phyloP scores from a whole-genome alignment of 108 stramenopile genomes.

The Aurantiochytrium sp. region DNA sequence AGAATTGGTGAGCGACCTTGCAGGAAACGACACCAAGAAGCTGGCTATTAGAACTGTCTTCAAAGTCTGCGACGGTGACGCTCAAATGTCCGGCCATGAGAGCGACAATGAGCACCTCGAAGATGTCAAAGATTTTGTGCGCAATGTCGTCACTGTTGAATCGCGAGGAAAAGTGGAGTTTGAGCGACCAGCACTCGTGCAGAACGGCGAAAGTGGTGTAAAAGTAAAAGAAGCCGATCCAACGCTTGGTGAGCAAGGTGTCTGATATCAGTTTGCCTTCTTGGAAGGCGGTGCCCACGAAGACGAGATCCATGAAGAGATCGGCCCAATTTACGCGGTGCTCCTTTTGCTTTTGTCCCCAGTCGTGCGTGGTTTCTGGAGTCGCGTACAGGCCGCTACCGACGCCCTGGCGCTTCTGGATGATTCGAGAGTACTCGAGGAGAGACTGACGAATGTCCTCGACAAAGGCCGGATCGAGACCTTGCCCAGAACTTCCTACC shows the following conservation, averaged over 20 bases:
- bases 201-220: background rate
- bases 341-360: background rate
- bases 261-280: background rate
- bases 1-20: background rate
- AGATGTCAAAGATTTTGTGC: slow-evolving; percentile 6
- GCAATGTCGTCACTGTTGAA: slow-evolving; percentile 3
- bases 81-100: background rate
- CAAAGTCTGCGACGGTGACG: background rate
- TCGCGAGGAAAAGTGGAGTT: background rate
- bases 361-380: background rate
- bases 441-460: background rate
- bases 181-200: background rate
- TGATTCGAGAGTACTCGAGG: background rate
- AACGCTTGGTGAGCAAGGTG: background rate
- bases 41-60: background rate
- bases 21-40: background rate
- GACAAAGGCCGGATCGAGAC: background rate
- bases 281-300: background rate
- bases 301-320: slow-evolving; percentile 1
- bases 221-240: background rate
- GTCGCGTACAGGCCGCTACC: background rate
- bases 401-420: background rate
- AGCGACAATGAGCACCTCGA: background rate
- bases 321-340: slow-evolving; percentile 5
- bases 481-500: background rate